Conservation (phyloP, 192 early-diverging fungal genomes). For the Backusella circina region DNA sequence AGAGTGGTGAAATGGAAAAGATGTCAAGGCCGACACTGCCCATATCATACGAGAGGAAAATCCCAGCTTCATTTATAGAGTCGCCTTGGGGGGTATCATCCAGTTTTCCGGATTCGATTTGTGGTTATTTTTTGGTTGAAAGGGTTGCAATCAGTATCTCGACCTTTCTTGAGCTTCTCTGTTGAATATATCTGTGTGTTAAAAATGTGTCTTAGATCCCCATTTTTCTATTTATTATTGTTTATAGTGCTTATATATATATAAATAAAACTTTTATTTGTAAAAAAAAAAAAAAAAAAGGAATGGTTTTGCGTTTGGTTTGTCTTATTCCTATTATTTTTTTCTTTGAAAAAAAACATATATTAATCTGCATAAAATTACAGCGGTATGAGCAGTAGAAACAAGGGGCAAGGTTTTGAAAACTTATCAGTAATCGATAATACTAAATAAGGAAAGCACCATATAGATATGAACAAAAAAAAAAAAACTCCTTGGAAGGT, state of each 20-base stretch:
- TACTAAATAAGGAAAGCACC: neutral
- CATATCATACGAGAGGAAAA: neutral
- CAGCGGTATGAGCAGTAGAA: neutral
- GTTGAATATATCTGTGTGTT: neutral
- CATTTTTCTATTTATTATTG: neutral
- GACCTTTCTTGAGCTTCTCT: constrained; percentile 23
- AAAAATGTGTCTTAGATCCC: neutral
- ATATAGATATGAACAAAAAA: neutral
- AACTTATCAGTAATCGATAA: neutral
- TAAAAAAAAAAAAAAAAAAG: neutral
- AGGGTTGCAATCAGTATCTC: constrained; percentile 14
- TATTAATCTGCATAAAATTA: neutral
- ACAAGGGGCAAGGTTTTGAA: neutral
- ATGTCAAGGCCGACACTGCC: constrained; percentile 10
- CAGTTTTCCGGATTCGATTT: constrained; percentile 13
- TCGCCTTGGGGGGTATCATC: neutral
- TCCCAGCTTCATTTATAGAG: neutral
- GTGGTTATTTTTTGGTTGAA: constrained; percentile 30
- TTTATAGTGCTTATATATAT: neutral
- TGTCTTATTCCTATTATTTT: neutral
- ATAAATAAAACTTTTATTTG: constrained; percentile 1
- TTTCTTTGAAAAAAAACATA: neutral
- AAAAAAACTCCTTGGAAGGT: neutral
- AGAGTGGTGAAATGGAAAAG: neutral
- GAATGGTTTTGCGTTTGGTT: neutral